phyloP scores from a whole-genome alignment of 1,284 basidiomycete genomes.

The Sparassis latifolia region DNA sequence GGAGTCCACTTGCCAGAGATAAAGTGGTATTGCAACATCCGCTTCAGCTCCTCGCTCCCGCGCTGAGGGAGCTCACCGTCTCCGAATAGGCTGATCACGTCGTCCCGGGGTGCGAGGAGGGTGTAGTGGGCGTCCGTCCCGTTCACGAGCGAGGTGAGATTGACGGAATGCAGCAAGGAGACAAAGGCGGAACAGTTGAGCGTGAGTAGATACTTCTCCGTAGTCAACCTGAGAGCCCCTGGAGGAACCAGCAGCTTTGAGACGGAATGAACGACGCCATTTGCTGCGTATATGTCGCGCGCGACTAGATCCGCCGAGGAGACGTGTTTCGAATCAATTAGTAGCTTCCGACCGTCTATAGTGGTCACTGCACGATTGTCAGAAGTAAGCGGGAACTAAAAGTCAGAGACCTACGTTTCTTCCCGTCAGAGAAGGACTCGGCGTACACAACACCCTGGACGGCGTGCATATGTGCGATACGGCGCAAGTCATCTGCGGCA shows the following conservation, averaged over 20 bases:
- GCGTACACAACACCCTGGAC: constrained; percentile 61
- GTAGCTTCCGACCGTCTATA: constrained; percentile 60
- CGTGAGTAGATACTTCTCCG: constrained; percentile 88
- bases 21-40: constrained; percentile 79
- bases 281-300: constrained; percentile 87
- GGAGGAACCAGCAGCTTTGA: constrained; percentile 78
- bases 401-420: constrained; percentile 35
- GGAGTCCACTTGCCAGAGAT: constrained; percentile 71
- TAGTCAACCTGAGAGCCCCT: constrained; percentile 73
- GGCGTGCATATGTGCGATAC: constrained; percentile 75
- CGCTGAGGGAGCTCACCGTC: constrained; percentile 48
- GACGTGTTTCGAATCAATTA: constrained; percentile 47
- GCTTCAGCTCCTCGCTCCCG: constrained; percentile 63
- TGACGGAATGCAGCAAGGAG: constrained; percentile 76
- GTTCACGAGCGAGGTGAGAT: constrained; percentile 75
- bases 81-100: constrained; percentile 63
- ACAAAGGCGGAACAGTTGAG: constrained; percentile 92
- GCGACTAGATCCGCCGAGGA: constrained; percentile 61
- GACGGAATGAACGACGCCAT: constrained; percentile 90
- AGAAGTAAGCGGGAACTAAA: constrained; percentile 2
- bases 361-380: constrained; percentile 52
- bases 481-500: constrained; percentile 70
- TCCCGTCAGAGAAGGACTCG: constrained; percentile 50
- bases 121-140: constrained; percentile 68
- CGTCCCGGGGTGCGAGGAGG: constrained; percentile 86